phyloP scores from a whole-genome alignment of 768 basidiomycete genomes.

The Hygrophorus russula region DNA sequence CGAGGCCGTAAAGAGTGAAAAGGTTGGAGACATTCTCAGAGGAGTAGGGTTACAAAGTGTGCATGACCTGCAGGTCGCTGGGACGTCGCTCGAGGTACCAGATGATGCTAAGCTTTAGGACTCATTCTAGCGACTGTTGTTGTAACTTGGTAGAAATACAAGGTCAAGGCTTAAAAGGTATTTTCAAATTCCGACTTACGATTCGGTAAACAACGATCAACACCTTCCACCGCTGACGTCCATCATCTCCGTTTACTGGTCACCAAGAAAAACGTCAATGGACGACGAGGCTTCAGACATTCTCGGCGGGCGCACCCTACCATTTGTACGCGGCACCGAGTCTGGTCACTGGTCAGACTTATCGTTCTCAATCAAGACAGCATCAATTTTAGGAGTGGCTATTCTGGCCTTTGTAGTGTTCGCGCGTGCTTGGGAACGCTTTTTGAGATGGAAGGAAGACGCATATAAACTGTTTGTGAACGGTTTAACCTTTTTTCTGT shows the following conservation, averaged over 20 bases:
- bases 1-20: constrained; percentile 52
- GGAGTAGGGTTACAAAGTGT: constrained; percentile 57
- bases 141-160: too few species aligned
- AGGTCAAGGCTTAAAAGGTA: too few species aligned
- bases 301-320: constrained; percentile 45
- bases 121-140: not conserved
- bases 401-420: constrained; percentile 25
- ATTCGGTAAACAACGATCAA: not conserved
- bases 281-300: constrained; percentile 63
- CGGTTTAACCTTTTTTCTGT: constrained; percentile 1
- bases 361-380: constrained; percentile 27
- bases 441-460: constrained; percentile 51
- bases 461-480: constrained; percentile 50
- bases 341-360: constrained; percentile 23
- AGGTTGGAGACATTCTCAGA: constrained; percentile 49
- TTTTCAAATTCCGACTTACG: too few species aligned
- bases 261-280: constrained; percentile 27
- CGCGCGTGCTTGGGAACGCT: constrained; percentile 30
- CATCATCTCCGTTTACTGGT: not conserved
- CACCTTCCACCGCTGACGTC: not conserved
- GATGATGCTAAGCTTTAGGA: not conserved
- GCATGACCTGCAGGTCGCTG: constrained; percentile 53
- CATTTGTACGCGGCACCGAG: constrained; percentile 18
- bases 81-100: constrained; percentile 26
- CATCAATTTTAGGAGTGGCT: constrained; percentile 24